Evolutionary conservation across 352 stramenopile species (phyloP), one percentile per base, ranked within the genome.

Genomic region (Globisporangium ultimum): DNA sequence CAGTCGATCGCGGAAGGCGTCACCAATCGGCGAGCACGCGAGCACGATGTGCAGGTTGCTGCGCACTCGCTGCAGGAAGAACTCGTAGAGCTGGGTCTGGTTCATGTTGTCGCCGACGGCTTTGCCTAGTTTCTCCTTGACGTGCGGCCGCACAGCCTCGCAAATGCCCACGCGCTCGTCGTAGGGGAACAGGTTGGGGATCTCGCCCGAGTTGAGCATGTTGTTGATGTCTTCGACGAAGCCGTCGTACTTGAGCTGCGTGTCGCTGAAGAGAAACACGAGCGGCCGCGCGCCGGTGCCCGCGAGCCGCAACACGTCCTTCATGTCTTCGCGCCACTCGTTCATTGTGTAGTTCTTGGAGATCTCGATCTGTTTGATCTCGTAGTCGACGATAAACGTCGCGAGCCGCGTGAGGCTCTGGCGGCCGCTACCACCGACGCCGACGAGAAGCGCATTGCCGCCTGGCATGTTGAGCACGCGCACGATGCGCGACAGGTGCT

Each of bases 191-290:
- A 98, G 67, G 63, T 98, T 98, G 1, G 95, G 95, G 24, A 98
- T 97, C 65, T 98, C 95, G 21, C 95, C 94, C 1, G 85, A 90
- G 69, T 98, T 98, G 21, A 98, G 73, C 80, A 98, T 98, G 71
- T 98, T 98, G 72, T 98, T 98, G 61, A 98, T 97, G 59, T 98
- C 95, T 61, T 98, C 93, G 28, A 98, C 88, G 60, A 98, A 98
- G n/a, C 82, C 83, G 47, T 98, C 93, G 67, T 96, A 95, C 67
- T 97, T 97, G 71, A 98, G 97, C 63, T 98, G 95, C 2, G 95
- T 97, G 61, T 98, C 95, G 48, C 83, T 97, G 60, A 98, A 98
- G 12, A 98, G 64, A 61, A 98, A 98, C 2, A 97, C 89, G 24
- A 98, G 73, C 14, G 93, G 88, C 5, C 81, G 72, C 8, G 73